Conservation (phyloP, 139 green algal genomes). For the Micractinium sp. region DNA sequence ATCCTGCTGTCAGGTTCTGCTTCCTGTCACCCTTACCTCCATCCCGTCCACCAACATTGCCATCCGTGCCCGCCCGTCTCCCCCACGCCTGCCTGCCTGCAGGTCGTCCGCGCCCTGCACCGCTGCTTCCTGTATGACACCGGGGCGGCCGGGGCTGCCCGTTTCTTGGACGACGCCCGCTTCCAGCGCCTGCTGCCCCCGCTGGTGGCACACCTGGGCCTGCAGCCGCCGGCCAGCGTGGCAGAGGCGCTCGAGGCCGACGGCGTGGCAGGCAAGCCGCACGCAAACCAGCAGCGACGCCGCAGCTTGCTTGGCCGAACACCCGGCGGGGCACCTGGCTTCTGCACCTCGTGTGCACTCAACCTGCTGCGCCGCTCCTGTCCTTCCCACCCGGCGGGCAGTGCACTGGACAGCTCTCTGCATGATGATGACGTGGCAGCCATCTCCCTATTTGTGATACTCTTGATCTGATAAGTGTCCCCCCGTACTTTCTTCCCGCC, state of each 20-base stretch:
- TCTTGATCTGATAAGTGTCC: too few relatives aligned
- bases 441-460: too few relatives aligned
- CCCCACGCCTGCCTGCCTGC: not conserved
- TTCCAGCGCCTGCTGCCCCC: conserved; percentile 73
- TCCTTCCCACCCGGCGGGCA: too few relatives aligned
- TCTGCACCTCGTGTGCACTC: too few relatives aligned
- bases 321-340: too few relatives aligned
- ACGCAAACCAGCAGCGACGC: too few relatives aligned
- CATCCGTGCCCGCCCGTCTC: not conserved
- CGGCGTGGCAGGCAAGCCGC: not conserved
- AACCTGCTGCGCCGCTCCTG: too few relatives aligned
- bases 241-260: conserved; percentile 38
- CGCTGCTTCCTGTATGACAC: conserved; percentile 86
- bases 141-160: conserved; percentile 20
- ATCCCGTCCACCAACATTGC: not conserved
- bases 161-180: conserved; percentile 69
- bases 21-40: too few relatives aligned
- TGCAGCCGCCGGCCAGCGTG: conserved; percentile 25
- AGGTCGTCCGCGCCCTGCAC: conserved; percentile 80
- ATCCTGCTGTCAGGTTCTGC: too few relatives aligned
- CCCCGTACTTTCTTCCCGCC: not conserved
- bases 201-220: conserved; percentile 65
- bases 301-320: too few relatives aligned
- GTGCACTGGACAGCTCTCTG: too few relatives aligned
- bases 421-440: not conserved